These are phyloP conservation scores for Aspergillus cavernicola DNA, from an alignment of 495 filamentous ascomycete genomes.

Conservation along the genomic window DNA sequence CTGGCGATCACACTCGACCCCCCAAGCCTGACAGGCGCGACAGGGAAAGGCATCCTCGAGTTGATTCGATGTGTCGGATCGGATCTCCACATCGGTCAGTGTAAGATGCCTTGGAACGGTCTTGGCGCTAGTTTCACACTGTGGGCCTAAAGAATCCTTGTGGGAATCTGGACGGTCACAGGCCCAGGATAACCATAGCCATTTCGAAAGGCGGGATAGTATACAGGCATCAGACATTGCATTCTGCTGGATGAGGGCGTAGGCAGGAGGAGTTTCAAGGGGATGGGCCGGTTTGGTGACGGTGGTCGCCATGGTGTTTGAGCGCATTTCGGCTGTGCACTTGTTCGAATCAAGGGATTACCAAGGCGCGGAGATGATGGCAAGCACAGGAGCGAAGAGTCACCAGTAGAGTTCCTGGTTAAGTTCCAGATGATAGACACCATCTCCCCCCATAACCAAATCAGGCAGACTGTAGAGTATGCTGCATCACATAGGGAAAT, in stretches of 20 bases:
- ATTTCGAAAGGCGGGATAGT: conserved; percentile 15
- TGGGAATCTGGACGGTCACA: not conserved
- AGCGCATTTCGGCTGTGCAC: not conserved
- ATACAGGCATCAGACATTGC: not conserved
- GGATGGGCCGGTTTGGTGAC: not conserved
- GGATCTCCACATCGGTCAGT: not conserved
- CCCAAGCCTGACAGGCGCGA: conserved; percentile 32
- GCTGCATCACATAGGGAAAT: too few species aligned
- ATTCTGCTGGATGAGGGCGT: conserved; percentile 1
- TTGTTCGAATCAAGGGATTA: not conserved
- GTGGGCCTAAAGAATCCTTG: too few species aligned
- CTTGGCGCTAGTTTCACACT: not conserved
- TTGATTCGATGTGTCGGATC: not conserved
- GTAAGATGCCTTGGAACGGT: not conserved
- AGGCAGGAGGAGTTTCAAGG: not conserved
- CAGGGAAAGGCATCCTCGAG: conserved; percentile 18
- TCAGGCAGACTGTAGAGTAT: too few species aligned
- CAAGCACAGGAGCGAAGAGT: not conserved
- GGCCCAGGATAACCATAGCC: conserved; percentile 18
- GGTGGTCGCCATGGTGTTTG: not conserved
- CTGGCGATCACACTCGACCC: conserved; percentile 30
- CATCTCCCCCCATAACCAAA: too few species aligned
- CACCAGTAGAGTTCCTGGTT: not conserved
- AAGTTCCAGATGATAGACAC: not conserved
- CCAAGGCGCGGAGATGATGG: not conserved